Base-by-base conservation (phyloP, 192 early-diverging fungal species). In the Phlyctochytrium bullatum region DNA sequence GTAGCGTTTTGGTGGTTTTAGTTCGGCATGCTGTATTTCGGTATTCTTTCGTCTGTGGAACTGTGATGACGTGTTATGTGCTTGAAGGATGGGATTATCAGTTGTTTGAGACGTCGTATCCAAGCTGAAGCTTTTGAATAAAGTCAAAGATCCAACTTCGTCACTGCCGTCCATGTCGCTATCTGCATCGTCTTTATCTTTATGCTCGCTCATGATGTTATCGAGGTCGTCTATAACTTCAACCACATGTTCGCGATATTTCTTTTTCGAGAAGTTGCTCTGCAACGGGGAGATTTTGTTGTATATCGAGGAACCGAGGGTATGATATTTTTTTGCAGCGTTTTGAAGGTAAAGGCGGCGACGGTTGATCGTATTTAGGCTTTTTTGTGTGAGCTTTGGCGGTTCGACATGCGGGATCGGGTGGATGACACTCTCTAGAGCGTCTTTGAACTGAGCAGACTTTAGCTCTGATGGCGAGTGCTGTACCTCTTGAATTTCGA, bases 81-180 rank as follows among this genome's bases (percentile, higher is more conserved):
- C 69, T 52, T 74, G 72, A 35, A 80, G 36, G 10, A 80, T n/a
- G 20, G 78, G 75, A 52, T 80, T 69, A 28, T 80, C 72, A 27
- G 40, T 20, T 47, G 40, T 6, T 20, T 47, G 40, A 20, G 6
- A 20, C 20, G 6, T 47, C 40, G 40, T 47, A 6, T 6, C 40
- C 40, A 47, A 47, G 6, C 10, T 47, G 40, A 6, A 47, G 40
- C 40, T 47, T 20, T 6, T 6, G 40, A 47, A n/a, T n/a, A n/a
- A n/a, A n/a, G n/a, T n/a, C n/a, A n/a, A n/a, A n/a, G n/a, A n/a
- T n/a, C 20, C 40, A 14, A 47, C 20, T 47, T 47, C 40, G 6
- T 47, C 40, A 47, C 20, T 20, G 40, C 40, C 40, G 40, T 6
- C 6, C 6, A 14, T 20, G 40, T 47, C 40, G 6, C 20, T 20